Conservation (phyloP, 106 monocot genomes). For the Acorus calamus region DNA sequence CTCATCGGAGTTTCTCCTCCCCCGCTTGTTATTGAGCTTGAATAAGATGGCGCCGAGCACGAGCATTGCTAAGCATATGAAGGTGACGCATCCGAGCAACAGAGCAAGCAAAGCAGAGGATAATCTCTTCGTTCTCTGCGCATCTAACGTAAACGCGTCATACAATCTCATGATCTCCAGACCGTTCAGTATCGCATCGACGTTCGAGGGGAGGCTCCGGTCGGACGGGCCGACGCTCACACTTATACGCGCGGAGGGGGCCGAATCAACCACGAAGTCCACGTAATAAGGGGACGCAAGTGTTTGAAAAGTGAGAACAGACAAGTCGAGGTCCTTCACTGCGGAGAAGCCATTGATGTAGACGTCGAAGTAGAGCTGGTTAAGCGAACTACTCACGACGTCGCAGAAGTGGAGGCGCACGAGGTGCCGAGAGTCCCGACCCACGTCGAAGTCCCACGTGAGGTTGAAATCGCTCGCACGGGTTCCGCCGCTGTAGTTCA, state of each 20-base stretch:
- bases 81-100: neutral
- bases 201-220: neutral
- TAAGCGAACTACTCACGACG: conserved; percentile 9
- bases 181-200: conserved; percentile 26
- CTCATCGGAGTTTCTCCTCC: neutral
- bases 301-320: neutral
- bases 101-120: neutral
- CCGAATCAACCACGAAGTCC: conserved; percentile 11
- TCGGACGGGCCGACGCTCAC: conserved; percentile 19
- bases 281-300: conserved; percentile 15
- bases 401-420: conserved; percentile 29
- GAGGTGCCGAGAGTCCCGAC: neutral
- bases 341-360: conserved; percentile 12
- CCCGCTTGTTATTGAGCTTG: neutral
- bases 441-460: no score
- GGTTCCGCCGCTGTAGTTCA: no score
- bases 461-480: no score
- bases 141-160: neutral
- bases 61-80: neutral
- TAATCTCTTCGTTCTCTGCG: neutral
- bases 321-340: conserved; percentile 10
- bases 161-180: conserved; percentile 23
- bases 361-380: conserved; percentile 13
- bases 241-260: neutral
- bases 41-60: neutral